phyloP scores from a whole-genome alignment of 2,329 filamentous ascomycete genomes.

The Aspergillus fructus region DNA sequence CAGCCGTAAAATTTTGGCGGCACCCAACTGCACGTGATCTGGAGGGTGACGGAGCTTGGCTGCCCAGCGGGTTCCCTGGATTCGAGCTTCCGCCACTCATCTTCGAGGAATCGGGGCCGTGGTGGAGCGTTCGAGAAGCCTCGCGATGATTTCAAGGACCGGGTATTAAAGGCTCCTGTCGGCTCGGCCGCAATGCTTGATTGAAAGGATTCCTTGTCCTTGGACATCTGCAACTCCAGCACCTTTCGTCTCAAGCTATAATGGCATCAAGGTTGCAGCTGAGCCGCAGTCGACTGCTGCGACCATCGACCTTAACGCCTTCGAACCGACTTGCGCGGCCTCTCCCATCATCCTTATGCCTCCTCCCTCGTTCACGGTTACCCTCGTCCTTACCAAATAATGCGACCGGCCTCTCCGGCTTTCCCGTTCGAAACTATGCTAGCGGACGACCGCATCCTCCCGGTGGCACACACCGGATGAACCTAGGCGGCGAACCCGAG shows the following conservation, averaged over 20 bases:
- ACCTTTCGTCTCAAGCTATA: slow-evolving; percentile 7
- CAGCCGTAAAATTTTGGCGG: slow-evolving; percentile 23
- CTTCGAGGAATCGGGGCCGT: neutral
- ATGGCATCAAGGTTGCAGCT: slow-evolving; percentile 37
- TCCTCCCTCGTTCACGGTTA: slow-evolving; percentile 19
- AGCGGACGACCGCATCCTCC: slow-evolving; percentile 73
- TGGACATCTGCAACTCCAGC: neutral
- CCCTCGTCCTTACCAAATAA: slow-evolving; percentile 14
- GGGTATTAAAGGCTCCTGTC: slow-evolving; percentile 15
- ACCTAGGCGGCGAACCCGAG: slow-evolving; percentile 71
- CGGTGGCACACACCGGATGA: slow-evolving; percentile 91
- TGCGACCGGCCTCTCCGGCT: slow-evolving; percentile 10
- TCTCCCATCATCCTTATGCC: slow-evolving; percentile 19
- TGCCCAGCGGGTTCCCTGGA: slow-evolving; percentile 20
- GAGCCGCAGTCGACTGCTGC: slow-evolving; percentile 30
- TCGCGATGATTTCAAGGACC: slow-evolving; percentile 16
- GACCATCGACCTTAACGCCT: slow-evolving; percentile 23
- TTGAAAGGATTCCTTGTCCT: neutral
- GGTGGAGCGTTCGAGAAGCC: slow-evolving; percentile 38
- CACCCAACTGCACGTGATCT: slow-evolving; percentile 31
- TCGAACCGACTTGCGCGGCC: slow-evolving; percentile 21
- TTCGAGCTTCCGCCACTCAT: slow-evolving; percentile 34
- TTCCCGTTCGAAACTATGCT: slow-evolving; percentile 51
- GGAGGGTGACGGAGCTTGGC: slow-evolving; percentile 28
- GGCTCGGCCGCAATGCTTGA: neutral